Evolutionary conservation across 2,329 filamentous ascomycete genomes (phyloP).

Genomic region (Cercospora sp.): DNA sequence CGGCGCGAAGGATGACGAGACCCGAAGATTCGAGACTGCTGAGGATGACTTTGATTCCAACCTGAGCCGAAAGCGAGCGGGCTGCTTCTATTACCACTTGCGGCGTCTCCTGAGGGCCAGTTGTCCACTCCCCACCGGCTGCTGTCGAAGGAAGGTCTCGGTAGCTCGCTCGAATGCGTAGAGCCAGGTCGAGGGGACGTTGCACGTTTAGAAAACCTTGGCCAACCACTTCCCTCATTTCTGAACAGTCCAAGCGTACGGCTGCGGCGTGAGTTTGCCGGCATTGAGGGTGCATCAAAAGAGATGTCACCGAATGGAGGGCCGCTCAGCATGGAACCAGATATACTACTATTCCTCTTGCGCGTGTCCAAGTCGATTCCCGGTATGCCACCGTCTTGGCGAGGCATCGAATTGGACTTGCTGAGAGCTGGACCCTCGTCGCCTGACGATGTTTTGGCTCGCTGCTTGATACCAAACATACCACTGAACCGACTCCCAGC

Average conservation of each 20-base stretch:
- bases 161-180: constrained; percentile 59
- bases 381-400: constrained; percentile 48
- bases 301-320: constrained; percentile 31
- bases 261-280: constrained; percentile 40
- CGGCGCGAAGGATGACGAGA: constrained; percentile 76
- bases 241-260: constrained; percentile 50
- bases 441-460: constrained; percentile 60
- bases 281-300: constrained; percentile 24
- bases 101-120: constrained; percentile 34
- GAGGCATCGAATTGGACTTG: constrained; percentile 70
- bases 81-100: constrained; percentile 41
- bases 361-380: constrained; percentile 35
- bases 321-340: constrained; percentile 49
- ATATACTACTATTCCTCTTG: constrained; percentile 55
- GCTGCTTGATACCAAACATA: constrained; percentile 57
- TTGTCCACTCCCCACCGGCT: constrained; percentile 48
- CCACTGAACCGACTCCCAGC: constrained; percentile 54
- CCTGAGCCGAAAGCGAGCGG: constrained; percentile 39
- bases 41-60: constrained; percentile 57
- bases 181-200: constrained; percentile 59
- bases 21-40: constrained; percentile 36
- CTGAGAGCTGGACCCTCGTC: constrained; percentile 64
- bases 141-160: constrained; percentile 76
- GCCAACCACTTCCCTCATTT: constrained; percentile 52
- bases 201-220: constrained; percentile 37